Conservation (phyloP, 129 eudicot genomes). For the Heracleum sosnowskyi region DNA sequence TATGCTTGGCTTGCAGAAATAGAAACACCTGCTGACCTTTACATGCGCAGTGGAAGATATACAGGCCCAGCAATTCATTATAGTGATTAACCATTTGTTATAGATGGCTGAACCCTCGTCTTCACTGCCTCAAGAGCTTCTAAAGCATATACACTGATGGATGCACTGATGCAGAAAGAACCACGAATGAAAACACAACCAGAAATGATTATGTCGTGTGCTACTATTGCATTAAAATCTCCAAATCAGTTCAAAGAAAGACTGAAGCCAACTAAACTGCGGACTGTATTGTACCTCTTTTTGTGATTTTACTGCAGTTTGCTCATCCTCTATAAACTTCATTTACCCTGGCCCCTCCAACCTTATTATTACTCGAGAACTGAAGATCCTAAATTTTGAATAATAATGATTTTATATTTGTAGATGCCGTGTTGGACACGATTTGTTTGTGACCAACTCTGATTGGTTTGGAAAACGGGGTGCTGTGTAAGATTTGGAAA, state of each 20-base stretch:
- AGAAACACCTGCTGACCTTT: slow-evolving; percentile 61
- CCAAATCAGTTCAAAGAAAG: background rate
- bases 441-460: too few species aligned
- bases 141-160: background rate
- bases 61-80: slow-evolving; percentile 57
- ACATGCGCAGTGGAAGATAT: slow-evolving; percentile 64
- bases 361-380: background rate
- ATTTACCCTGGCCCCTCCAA: background rate
- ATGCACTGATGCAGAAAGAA: background rate
- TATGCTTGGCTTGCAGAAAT: slow-evolving; percentile 92
- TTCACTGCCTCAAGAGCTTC: slow-evolving; percentile 6
- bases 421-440: background rate
- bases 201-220: background rate
- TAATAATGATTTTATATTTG: background rate
- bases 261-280: background rate
- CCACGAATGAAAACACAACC: background rate
- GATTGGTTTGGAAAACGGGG: too few species aligned
- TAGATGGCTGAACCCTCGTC: background rate
- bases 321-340: background rate
- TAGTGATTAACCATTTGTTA: slow-evolving; percentile 11
- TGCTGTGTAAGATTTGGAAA: too few species aligned
- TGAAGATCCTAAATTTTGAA: background rate
- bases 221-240: background rate
- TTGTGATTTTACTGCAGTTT: background rate
- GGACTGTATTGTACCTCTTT: background rate